Conservation (phyloP, 1,139 yeast species). For the Candida sp. region DNA sequence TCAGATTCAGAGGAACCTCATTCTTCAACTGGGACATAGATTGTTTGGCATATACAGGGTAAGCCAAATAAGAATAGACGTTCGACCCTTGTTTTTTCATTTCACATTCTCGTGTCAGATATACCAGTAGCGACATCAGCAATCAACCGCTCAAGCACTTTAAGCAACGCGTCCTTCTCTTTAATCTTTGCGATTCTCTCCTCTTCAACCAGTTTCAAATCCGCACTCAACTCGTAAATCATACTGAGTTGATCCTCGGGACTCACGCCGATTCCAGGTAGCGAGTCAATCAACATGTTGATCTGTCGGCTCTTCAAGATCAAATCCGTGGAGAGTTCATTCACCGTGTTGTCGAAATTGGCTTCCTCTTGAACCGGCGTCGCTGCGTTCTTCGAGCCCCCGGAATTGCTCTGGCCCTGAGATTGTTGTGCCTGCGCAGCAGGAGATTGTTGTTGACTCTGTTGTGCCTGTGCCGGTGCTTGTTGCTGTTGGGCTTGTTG, state of each 20-base stretch:
- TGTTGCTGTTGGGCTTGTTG: constrained; percentile 14
- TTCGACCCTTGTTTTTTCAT: not conserved
- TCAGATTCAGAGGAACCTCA: constrained; percentile 30
- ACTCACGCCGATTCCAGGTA: constrained; percentile 93
- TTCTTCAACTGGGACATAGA: constrained; percentile 37
- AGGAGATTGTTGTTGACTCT: constrained; percentile 10
- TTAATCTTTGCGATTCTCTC: constrained; percentile 61
- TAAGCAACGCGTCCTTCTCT: constrained; percentile 68
- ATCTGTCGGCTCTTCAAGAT: constrained; percentile 88
- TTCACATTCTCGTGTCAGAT: constrained; percentile 32
- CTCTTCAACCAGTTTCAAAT: constrained; percentile 64
- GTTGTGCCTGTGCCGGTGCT: constrained; percentile 10
- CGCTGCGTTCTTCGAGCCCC: constrained; percentile 21
- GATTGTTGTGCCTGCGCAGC: constrained; percentile 18
- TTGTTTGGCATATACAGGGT: constrained; percentile 24
- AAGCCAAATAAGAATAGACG: not conserved
- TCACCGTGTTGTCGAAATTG: constrained; percentile 58
- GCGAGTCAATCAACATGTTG: constrained; percentile 79
- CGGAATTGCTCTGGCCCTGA: constrained; percentile 27
- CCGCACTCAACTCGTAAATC: constrained; percentile 66
- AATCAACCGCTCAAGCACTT: constrained; percentile 73
- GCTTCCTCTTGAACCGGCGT: constrained; percentile 15
- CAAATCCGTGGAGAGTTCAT: constrained; percentile 81
- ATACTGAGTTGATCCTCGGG: constrained; percentile 72
- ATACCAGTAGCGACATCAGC: constrained; percentile 62